Percentiles rank a stretch among this genome's conserved stretches.
These are phyloP conservation scores for Aureobasidium melanogenum DNA, from an alignment of 2,329 filamentous ascomycete genomes.

Conservation along the genomic window DNA sequence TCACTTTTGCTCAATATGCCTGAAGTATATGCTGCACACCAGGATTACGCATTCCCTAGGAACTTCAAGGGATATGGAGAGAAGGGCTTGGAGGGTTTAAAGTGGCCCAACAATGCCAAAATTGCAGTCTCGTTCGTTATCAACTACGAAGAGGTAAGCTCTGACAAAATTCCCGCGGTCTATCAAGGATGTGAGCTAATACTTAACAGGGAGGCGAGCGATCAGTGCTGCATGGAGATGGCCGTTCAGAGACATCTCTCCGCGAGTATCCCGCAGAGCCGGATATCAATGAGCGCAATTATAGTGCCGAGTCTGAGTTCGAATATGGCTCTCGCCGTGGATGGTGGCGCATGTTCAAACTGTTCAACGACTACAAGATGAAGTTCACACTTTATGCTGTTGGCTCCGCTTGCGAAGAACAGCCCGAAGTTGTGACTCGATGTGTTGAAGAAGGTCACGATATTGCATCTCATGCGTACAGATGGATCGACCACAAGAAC, in stretches of 20 bases:
- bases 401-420: slow-evolving; percentile 39
- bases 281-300: slow-evolving; percentile 24
- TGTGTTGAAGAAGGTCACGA: slow-evolving; percentile 44
- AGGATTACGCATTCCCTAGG: slow-evolving; percentile 19
- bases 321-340: slow-evolving; percentile 44
- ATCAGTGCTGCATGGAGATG: slow-evolving; percentile 31
- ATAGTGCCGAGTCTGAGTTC: slow-evolving; percentile 42
- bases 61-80: slow-evolving; percentile 23
- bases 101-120: slow-evolving; percentile 35
- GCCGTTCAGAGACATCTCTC: slow-evolving; percentile 29
- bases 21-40: neutral
- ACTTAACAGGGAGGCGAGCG: slow-evolving; percentile 29
- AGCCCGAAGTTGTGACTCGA: slow-evolving; percentile 39
- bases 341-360: slow-evolving; percentile 41
- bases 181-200: neutral
- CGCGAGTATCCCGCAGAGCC: slow-evolving; percentile 25
- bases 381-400: slow-evolving; percentile 45
- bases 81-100: slow-evolving; percentile 17
- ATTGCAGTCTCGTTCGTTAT: slow-evolving; percentile 40
- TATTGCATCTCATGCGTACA: slow-evolving; percentile 37
- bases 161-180: too few relatives aligned
- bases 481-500: slow-evolving; percentile 43
- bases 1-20: neutral
- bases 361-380: slow-evolving; percentile 42
- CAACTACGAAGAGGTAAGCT: slow-evolving; percentile 34